A percentile compares a stretch with the other conserved stretches of the same genome.
These are phyloP conservation scores for Boletus edulis DNA, from an alignment of 768 basidiomycete genomes.

Conservation along the genomic window DNA sequence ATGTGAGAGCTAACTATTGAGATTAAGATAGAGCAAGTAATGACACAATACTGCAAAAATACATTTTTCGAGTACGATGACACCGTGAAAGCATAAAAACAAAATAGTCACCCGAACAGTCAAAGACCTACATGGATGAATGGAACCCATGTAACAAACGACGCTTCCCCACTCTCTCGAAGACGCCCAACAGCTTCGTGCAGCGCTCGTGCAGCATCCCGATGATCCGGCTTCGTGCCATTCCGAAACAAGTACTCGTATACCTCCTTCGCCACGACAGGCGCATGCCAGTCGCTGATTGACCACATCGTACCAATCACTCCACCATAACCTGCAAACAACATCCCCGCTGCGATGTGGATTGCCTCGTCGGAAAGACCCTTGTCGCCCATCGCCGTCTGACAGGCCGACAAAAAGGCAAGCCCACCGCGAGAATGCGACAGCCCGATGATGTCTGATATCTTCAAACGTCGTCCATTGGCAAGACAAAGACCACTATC, in stretches of 20 bases:
- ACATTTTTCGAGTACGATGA: too few relatives aligned
- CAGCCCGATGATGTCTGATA: background rate
- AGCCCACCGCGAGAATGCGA: background rate
- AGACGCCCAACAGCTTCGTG: too few relatives aligned
- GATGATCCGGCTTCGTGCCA: background rate
- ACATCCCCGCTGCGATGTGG: constrained; percentile 25
- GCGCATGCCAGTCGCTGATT: constrained; percentile 24
- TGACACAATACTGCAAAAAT: too few relatives aligned
- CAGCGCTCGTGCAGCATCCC: background rate
- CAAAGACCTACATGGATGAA: too few relatives aligned
- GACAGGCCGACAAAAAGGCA: background rate
- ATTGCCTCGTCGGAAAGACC: background rate
- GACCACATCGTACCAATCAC: background rate
- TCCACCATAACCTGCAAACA: constrained; percentile 28
- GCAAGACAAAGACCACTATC: background rate
- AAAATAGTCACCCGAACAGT: background rate
- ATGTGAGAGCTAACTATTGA: too few relatives aligned
- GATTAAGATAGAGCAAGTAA: too few relatives aligned
- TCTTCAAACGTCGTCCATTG: background rate
- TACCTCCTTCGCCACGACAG: constrained; percentile 30
- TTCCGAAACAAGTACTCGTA: constrained; percentile 18
- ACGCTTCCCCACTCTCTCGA: too few relatives aligned
- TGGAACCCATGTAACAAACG: too few relatives aligned
- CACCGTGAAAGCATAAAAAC: too few relatives aligned
- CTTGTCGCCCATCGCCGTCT: background rate